phyloP scores from a whole-genome alignment of 1,139 yeast species.

The Nakaseomyces delphensis region DNA sequence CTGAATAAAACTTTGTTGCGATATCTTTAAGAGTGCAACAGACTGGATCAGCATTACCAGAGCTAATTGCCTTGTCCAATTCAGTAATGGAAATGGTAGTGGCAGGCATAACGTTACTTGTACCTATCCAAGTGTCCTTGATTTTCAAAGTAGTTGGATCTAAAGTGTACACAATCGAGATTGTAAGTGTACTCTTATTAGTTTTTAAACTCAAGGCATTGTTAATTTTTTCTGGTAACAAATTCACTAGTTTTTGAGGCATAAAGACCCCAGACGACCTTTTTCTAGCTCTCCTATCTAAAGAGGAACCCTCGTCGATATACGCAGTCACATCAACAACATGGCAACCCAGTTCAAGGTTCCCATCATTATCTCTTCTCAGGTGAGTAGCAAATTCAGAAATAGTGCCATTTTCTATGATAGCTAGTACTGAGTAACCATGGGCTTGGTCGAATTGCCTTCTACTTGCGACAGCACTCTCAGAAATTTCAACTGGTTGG shows the following conservation, averaged over 20 bases:
- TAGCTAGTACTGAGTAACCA: slow-evolving; percentile 43
- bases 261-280: slow-evolving; percentile 83
- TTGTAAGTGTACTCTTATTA: slow-evolving; percentile 52
- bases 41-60: slow-evolving; percentile 18
- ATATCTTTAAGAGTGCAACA: slow-evolving; percentile 20
- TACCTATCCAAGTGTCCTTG: slow-evolving; percentile 71
- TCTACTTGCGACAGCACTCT: slow-evolving; percentile 39
- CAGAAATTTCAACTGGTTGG: slow-evolving; percentile 23
- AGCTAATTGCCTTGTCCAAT: slow-evolving; percentile 33
- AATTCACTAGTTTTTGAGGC: slow-evolving; percentile 65
- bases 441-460: slow-evolving; percentile 54
- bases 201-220: slow-evolving; percentile 54
- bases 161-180: slow-evolving; percentile 77
- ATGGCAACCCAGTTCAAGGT: slow-evolving; percentile 60
- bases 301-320: slow-evolving; percentile 58
- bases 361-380: slow-evolving; percentile 41
- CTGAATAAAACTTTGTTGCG: slow-evolving; percentile 62
- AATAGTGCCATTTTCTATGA: slow-evolving; percentile 47
- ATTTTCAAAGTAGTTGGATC: slow-evolving; percentile 68
- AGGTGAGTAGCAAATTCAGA: slow-evolving; percentile 79
- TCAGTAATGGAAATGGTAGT: slow-evolving; percentile 27
- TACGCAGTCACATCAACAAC: slow-evolving; percentile 69
- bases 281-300: slow-evolving; percentile 86
- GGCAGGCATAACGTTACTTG: slow-evolving; percentile 58
- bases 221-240: slow-evolving; percentile 62